Evolutionary conservation across 2,329 filamentous ascomycete genomes (phyloP).

Genomic region (Ilyonectria sp.): DNA sequence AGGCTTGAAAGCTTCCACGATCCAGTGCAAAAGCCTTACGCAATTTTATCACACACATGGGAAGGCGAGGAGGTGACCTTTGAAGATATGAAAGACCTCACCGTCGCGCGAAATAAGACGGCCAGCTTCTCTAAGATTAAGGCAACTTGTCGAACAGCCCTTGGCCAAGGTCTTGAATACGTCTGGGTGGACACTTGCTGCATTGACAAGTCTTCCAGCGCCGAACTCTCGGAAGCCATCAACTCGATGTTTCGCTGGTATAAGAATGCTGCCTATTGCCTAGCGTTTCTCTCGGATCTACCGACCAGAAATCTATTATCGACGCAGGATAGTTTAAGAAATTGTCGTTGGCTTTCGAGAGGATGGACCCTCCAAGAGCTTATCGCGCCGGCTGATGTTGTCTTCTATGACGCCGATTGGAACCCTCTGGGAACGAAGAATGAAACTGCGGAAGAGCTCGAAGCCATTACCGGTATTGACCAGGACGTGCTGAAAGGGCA

Average conservation of each 20-base stretch:
- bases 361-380: neutral
- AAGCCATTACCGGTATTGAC: neutral
- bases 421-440: neutral
- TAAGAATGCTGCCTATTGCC: neutral
- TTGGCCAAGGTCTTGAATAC: neutral
- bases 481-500: neutral
- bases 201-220: slow-evolving; percentile 4
- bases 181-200: slow-evolving; percentile 5
- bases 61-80: neutral
- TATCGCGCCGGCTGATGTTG: neutral
- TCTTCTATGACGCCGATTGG: neutral
- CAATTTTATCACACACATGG: neutral
- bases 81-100: slow-evolving; percentile 1
- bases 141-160: neutral
- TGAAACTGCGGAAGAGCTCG: neutral
- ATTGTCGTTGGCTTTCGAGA: neutral
- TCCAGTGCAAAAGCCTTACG: neutral
- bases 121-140: neutral
- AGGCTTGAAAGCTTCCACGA: neutral
- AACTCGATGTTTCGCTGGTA: slow-evolving; percentile 5
- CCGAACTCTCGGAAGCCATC: neutral
- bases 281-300: neutral
- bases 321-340: neutral
- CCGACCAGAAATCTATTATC: neutral
- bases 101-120: neutral